A percentile compares a stretch with the other conserved stretches of the same genome.
Conservation (phyloP, 345 rosid genomes). For the Populus davidiana region DNA sequence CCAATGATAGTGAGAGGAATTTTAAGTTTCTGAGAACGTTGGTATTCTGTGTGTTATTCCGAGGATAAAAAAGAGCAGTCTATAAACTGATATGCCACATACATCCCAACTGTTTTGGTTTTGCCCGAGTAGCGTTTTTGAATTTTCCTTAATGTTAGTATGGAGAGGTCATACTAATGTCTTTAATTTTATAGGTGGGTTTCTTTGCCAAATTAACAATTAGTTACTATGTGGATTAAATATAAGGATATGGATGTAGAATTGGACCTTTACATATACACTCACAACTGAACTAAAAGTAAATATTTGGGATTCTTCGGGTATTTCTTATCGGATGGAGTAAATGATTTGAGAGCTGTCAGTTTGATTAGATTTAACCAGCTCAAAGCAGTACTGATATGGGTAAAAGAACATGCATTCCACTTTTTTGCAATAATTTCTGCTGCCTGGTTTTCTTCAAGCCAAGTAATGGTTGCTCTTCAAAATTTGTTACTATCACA, state of each 20-base stretch:
- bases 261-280: neutral
- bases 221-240: neutral
- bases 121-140: neutral
- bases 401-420: neutral
- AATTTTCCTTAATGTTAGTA: neutral
- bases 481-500: constrained; percentile 35
- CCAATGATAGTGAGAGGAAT: constrained; percentile 4
- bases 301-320: neutral
- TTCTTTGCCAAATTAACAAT: neutral
- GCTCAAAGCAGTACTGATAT: neutral
- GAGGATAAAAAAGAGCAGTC: neutral
- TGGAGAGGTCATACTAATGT: neutral
- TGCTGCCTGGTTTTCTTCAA: neutral
- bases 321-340: neutral
- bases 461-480: neutral
- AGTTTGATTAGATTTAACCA: neutral
- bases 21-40: neutral
- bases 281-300: neutral
- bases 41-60: neutral
- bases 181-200: neutral
- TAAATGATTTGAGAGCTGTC: neutral
- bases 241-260: neutral
- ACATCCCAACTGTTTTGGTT: neutral
- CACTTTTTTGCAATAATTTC: constrained; percentile 11
- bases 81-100: neutral